Evolutionary conservation across 208 protist species (phyloP).

Genomic region (Trypanosoma congolense): DNA sequence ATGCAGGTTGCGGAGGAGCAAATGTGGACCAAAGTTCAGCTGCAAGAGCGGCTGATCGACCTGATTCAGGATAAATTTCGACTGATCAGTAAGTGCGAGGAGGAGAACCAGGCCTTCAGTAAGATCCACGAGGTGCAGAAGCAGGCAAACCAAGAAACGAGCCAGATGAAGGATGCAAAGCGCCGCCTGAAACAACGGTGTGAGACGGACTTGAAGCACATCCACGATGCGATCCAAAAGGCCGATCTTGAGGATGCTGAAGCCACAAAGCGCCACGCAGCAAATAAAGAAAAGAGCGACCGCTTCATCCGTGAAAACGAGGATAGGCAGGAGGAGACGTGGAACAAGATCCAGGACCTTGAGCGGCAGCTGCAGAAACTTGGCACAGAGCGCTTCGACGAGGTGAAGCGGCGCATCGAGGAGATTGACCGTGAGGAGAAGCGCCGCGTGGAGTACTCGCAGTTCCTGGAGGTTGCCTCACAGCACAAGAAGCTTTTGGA

Average conservation of each 20-base stretch:
- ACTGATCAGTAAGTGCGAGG: conserved; percentile 64
- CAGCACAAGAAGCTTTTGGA: conserved; percentile 57
- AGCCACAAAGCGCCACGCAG: conserved; percentile 41
- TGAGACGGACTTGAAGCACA: conserved; percentile 56
- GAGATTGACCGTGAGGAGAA: conserved; percentile 55
- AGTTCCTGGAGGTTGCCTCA: conserved; percentile 44
- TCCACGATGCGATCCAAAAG: conserved; percentile 56
- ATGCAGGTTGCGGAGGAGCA: conserved; percentile 84
- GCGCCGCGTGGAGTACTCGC: conserved; percentile 41
- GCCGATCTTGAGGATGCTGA: conserved; percentile 48
- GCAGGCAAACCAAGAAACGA: conserved; percentile 51
- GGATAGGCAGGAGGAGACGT: conserved; percentile 49
- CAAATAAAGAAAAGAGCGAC: conserved; percentile 46
- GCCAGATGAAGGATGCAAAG: conserved; percentile 58
- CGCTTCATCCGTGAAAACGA: conserved; percentile 40
- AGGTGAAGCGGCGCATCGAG: conserved; percentile 52
- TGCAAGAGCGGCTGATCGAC: conserved; percentile 76
- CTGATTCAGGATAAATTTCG: conserved; percentile 76
- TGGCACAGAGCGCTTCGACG: conserved; percentile 42
- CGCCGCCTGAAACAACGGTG: conserved; percentile 50
- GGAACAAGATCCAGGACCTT: conserved; percentile 56
- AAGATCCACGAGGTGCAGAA: conserved; percentile 73
- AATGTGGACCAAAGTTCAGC: conserved; percentile 79
- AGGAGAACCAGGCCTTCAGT: conserved; percentile 74
- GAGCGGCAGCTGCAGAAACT: conserved; percentile 46